Conservation (phyloP, 2,329 filamentous ascomycete species). For the Colletotrichum incanum region DNA sequence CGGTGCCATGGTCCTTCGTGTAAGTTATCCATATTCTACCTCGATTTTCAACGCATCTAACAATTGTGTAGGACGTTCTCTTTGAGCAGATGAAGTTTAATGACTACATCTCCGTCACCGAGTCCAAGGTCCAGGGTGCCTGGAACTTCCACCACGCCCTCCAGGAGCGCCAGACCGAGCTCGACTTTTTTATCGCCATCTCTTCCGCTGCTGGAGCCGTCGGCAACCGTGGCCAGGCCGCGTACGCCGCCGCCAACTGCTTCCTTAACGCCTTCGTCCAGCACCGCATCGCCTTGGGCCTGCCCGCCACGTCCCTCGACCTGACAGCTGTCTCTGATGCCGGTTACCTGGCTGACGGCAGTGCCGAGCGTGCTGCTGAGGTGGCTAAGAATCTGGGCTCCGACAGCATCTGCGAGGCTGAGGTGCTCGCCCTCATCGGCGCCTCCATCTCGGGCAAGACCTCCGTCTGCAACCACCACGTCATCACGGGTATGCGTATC, state of each 20-base stretch:
- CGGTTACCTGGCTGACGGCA: slow-evolving; percentile 66
- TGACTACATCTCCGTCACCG: slow-evolving; percentile 64
- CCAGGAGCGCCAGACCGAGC: slow-evolving; percentile 47
- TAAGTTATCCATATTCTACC: not conserved
- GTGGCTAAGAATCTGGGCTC: slow-evolving; percentile 66
- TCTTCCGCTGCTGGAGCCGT: slow-evolving; percentile 68
- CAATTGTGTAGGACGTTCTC: slow-evolving; percentile 57
- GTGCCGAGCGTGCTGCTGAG: slow-evolving; percentile 58
- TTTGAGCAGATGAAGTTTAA: slow-evolving; percentile 68
- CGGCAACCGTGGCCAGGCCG: slow-evolving; percentile 67
- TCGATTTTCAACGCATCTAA: slow-evolving; percentile 10
- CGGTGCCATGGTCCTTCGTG: slow-evolving; percentile 60
- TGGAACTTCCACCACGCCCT: slow-evolving; percentile 69
- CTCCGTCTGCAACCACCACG: slow-evolving; percentile 63
- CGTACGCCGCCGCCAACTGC: slow-evolving; percentile 67
- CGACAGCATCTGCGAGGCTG: slow-evolving; percentile 65
- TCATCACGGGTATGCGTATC: slow-evolving; percentile 69
- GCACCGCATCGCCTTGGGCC: slow-evolving; percentile 57
- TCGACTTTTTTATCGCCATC: slow-evolving; percentile 70
- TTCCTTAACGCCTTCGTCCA: slow-evolving; percentile 62
- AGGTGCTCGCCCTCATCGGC: slow-evolving; percentile 69
- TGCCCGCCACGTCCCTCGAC: slow-evolving; percentile 65
- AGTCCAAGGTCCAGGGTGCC: slow-evolving; percentile 67
- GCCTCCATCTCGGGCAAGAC: slow-evolving; percentile 64
- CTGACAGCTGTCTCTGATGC: slow-evolving; percentile 67